Evolutionary conservation across 306 rosid genomes (phyloP), one percentile per base, ranked within the genome.

Genomic region (Cucumis melo): DNA sequence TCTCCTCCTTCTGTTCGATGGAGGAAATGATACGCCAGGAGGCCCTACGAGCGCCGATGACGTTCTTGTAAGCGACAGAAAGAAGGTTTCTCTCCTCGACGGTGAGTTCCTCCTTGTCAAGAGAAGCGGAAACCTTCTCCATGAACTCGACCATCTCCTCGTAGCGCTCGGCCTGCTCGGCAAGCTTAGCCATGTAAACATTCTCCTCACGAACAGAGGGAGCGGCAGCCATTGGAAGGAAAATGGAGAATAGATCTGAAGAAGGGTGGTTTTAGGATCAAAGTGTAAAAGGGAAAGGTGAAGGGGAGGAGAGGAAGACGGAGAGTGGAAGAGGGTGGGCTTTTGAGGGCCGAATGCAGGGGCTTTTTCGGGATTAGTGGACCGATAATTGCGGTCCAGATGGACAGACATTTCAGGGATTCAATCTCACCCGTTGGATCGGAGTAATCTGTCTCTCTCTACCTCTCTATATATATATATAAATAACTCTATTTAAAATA

Each of bases 111-210:
- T 94, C 99, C 82, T 75, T 91, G 38, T 95, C 99, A 7, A 87
- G 91, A 79, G 91, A 14, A 73, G 92, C 92, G 20, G 99, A 90
- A n/a, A 95, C 99, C 76, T 95, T 95, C 87, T 95, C 99, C 93
- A 95, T 93, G 89, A 89, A 95, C 84, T 95, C 99, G 29, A 95
- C 99, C 99, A 95, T 95, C 81, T 95, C 99, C 70, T 95, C 99
- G 86, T 95, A 95, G 66, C 99, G 98, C 86, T 95, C 99, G 39
- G 99, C 99, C 62, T 95, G 99, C 89, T 95, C 98, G 39, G 99
- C 98, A n/a, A 95, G 99, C 88, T 95, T 95, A 39, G 99, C 99
- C 99, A 95, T 92, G 93, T 92, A 95, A 2, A 95, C 99, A 83
- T 84, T 73, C 89, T 95, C 99, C 81, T 95, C 99, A 23, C 99